A percentile compares a stretch with the other conserved stretches of the same genome.
Evolutionary conservation across 2,329 filamentous ascomycete species (phyloP).

Genomic region (Pseudofabraea citricarpa): DNA sequence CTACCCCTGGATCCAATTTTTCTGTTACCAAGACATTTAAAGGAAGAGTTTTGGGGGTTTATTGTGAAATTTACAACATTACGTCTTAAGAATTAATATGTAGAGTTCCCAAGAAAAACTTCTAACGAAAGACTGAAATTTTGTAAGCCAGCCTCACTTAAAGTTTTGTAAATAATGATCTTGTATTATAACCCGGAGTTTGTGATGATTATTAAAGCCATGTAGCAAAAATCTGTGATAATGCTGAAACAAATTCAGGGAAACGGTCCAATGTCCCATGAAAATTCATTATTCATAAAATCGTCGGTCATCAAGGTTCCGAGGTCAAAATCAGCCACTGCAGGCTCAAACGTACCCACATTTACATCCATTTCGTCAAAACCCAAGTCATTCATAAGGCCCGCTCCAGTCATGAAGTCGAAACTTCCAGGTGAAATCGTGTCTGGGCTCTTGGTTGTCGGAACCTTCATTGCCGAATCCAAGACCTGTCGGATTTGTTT

Average conservation of each 20-base stretch:
- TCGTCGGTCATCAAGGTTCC: conserved; percentile 1
- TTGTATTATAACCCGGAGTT: no score
- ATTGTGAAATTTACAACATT: no score
- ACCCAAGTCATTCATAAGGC: conserved; percentile 4
- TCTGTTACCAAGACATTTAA: no score
- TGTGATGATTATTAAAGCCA: no score
- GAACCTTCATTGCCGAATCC: conserved; percentile 11
- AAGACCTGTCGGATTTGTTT: conserved; percentile 35
- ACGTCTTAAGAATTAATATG: no score
- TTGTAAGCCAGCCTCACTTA: no score
- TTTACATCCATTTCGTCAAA: conserved; percentile 10
- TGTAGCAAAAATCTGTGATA: no score
- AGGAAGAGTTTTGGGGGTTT: no score
- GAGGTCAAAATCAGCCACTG: neutral
- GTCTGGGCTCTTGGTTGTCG: neutral
- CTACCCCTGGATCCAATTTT: no score
- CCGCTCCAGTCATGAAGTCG: conserved; percentile 13
- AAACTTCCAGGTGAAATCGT: conserved; percentile 13
- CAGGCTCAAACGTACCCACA: neutral
- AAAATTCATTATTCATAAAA: conserved; percentile 1
- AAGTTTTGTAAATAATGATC: no score
- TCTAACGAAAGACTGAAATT: no score
- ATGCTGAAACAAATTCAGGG: neutral
- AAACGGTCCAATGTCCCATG: neutral
- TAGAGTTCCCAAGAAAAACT: no score